Evolutionary conservation across 371 early-diverging fungal species (phyloP), one percentile per base, ranked within the genome.

Genomic region (Sporodiniella umbellata): DNA sequence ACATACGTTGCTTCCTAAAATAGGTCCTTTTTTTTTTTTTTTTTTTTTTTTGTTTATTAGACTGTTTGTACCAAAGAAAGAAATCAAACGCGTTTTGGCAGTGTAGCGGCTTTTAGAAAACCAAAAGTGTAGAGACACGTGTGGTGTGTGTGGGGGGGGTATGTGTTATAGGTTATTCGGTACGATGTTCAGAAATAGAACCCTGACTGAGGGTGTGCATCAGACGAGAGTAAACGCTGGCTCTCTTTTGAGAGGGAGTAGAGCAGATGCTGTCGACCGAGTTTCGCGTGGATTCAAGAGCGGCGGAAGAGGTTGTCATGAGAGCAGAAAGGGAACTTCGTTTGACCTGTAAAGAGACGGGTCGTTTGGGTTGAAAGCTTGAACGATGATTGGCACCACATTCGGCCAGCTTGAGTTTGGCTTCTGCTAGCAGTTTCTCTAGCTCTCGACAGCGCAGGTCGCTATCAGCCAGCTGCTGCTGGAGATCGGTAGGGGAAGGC

Each of bases 371-470:
- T 12, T 65, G 58, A n/a, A 35, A 35, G 40, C 21, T 62, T 61
- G 38, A 66, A 54, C 4, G 68, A 61, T 3, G 46, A 23, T 26
- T 37, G 8, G 65, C 52, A 40, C 72, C 72, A 28, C 62, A 66
- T 31, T 72, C 68, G 5, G 60, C 77, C 12, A 76, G 42, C 33
- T 66, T 70, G 26, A 58, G 50, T 33, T 76, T 76, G 33, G 77
- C 57, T 44, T 76, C 77, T 8, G 77, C 77, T 33, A 76, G 39
- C 12, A 76, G 23, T 42, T 72, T 72, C 24, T 76, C 77, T 11
- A 76, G 43, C 22, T 76, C 77, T n/a, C 77, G 58, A 48, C 77
- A 76, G 15, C 71, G 66, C 24, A 72, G 46, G 30, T 76, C 76
- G 10, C 68, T 66, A 35, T 76, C 70, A n/a, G 70, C 58, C 17